Evolutionary conservation across 129 eudicot species (phyloP).

Genomic region (Flaveria sonorensis): DNA sequence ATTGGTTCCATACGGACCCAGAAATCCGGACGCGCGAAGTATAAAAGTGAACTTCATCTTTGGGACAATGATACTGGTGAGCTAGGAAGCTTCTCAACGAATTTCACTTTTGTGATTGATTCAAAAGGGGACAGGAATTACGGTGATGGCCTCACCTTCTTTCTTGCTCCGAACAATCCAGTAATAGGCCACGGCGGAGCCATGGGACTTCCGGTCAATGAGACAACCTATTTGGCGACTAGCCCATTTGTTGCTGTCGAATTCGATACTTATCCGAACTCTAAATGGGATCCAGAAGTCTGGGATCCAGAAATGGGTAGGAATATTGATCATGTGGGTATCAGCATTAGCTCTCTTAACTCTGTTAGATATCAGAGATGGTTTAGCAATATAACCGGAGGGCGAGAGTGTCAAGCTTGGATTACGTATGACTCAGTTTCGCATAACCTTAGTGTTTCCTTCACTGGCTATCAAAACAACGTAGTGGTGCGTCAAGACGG

Average conservation of each 20-base stretch:
- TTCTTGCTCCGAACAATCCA: background rate
- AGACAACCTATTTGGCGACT: too few species aligned
- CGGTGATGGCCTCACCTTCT: background rate
- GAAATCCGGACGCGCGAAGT: background rate
- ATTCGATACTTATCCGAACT: too few species aligned
- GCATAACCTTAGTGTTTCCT: background rate
- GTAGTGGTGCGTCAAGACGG: background rate
- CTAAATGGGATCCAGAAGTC: background rate
- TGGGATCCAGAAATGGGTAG: too few species aligned
- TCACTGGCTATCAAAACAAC: background rate
- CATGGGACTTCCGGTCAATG: background rate
- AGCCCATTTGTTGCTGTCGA: background rate
- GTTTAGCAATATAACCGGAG: background rate
- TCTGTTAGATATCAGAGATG: background rate
- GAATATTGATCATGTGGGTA: background rate
- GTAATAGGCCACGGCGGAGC: background rate
- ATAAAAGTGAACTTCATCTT: background rate
- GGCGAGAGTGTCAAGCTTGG: background rate
- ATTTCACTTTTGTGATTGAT: background rate
- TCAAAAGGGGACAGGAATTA: background rate
- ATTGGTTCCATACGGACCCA: background rate
- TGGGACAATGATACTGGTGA: constrained; percentile 6
- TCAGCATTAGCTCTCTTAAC: background rate
- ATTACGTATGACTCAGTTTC: background rate
- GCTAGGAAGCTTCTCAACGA: constrained; percentile 8